These are phyloP conservation scores for Saturnispora bothae DNA, from an alignment of 805 yeast genomes.

Conservation along the genomic window DNA sequence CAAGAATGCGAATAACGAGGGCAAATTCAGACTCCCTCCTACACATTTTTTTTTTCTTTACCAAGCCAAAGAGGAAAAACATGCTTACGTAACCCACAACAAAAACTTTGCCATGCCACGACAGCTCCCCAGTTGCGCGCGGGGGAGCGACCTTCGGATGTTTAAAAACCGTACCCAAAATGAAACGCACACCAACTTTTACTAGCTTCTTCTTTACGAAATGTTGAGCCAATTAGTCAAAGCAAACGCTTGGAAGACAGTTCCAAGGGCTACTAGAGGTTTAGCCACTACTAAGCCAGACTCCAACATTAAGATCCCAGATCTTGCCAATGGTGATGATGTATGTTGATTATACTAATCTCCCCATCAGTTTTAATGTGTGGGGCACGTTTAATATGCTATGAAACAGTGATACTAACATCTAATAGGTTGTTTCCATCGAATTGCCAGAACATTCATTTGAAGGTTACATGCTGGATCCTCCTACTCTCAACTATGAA, in stretches of 20 bases:
- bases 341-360: no score
- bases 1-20: no score
- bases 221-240: conserved; percentile 13
- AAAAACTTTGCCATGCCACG: neutral
- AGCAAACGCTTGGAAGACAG: conserved; percentile 6
- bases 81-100: no score
- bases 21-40: no score
- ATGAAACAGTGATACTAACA: conserved; percentile 17
- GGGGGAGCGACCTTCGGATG: no score
- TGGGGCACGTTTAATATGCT: no score
- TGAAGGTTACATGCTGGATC: conserved; percentile 71
- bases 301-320: conserved; percentile 8
- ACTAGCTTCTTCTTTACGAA: neutral
- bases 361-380: no score
- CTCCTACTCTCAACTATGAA: conserved; percentile 62
- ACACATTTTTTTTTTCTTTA: no score
- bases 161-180: neutral
- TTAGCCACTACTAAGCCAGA: conserved; percentile 26
- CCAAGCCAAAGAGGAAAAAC: no score
- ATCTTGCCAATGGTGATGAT: conserved; percentile 6
- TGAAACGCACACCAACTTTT: no score
- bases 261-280: conserved; percentile 8
- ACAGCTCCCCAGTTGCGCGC: no score
- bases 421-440: conserved; percentile 27
- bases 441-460: conserved; percentile 73